A percentile compares a stretch with the other conserved stretches of the same genome.
phyloP scores from a whole-genome alignment of 2,329 filamentous ascomycete genomes.

The Thyridium curvatum region DNA sequence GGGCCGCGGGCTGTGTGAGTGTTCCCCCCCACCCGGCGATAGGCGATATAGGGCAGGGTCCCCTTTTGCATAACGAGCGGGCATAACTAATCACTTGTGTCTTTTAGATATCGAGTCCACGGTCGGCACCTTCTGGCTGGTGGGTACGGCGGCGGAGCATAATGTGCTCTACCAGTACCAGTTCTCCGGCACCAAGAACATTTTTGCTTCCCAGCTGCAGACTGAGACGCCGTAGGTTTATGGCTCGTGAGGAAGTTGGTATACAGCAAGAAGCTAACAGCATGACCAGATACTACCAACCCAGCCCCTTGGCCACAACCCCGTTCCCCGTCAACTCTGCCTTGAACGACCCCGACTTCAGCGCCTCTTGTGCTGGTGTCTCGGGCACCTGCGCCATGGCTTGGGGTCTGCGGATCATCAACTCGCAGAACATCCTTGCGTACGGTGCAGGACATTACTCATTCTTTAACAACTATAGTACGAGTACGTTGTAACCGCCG shows the following conservation, averaged over 20 bases:
- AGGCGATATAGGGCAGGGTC: no score
- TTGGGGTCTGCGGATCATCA: slow-evolving; percentile 59
- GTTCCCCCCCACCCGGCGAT: no score
- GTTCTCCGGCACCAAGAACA: slow-evolving; percentile 50
- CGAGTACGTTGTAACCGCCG: slow-evolving; percentile 9
- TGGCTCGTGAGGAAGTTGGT: neutral
- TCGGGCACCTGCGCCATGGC: slow-evolving; percentile 41
- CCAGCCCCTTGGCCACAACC: slow-evolving; percentile 49
- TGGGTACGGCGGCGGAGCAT: slow-evolving; percentile 61
- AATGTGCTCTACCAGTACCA: slow-evolving; percentile 63
- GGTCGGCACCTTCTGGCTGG: slow-evolving; percentile 49
- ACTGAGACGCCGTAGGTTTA: slow-evolving; percentile 51
- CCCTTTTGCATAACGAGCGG: no score
- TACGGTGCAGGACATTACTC: slow-evolving; percentile 63
- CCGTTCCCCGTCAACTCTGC: slow-evolving; percentile 42
- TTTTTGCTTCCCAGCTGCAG: slow-evolving; percentile 60
- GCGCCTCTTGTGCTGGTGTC: slow-evolving; percentile 25
- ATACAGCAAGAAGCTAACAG: neutral
- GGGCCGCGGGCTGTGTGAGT: slow-evolving; percentile 36
- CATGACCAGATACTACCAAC: slow-evolving; percentile 56
- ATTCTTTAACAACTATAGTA: slow-evolving; percentile 61
- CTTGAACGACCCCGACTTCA: slow-evolving; percentile 48
- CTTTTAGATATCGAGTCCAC: slow-evolving; percentile 33
- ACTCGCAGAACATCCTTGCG: slow-evolving; percentile 46
- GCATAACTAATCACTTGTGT: neutral